phyloP scores from a whole-genome alignment of 83 land plant species.

The Larix sibirica region DNA sequence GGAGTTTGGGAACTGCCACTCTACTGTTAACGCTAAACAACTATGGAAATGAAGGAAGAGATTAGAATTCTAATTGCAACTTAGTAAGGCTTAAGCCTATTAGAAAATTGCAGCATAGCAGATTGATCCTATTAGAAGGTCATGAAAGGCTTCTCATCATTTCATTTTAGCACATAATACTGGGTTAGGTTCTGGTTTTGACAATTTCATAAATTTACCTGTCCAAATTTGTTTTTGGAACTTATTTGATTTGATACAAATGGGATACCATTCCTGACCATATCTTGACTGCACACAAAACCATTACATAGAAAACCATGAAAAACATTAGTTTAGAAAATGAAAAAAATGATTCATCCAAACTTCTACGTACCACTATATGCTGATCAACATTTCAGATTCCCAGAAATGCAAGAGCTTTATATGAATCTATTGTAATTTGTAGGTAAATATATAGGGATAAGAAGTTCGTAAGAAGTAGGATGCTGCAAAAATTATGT shows the following conservation, averaged over 20 bases:
- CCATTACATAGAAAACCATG: not conserved
- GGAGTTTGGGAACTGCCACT: no score
- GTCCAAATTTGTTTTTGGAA: not conserved
- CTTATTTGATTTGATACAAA: not conserved
- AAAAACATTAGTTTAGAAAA: not conserved
- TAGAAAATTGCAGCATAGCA: no score
- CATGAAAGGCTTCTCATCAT: no score
- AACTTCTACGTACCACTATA: not conserved
- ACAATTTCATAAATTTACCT: not conserved
- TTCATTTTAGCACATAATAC: not conserved
- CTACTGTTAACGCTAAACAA: no score
- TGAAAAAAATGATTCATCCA: not conserved
- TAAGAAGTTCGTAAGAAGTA: not conserved
- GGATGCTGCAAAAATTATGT: not conserved
- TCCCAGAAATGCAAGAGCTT: not conserved
- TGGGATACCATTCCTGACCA: not conserved
- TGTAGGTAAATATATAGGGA: not conserved
- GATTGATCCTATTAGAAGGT: no score
- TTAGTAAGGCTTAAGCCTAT: no score
- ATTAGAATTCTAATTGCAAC: no score
- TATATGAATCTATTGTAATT: not conserved
- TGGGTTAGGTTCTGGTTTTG: not conserved
- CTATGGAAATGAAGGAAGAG: no score
- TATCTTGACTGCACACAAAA: not conserved
- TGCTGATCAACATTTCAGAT: not conserved